Conservation (phyloP, 2,329 filamentous ascomycete genomes). For the Fusarium succisae region DNA sequence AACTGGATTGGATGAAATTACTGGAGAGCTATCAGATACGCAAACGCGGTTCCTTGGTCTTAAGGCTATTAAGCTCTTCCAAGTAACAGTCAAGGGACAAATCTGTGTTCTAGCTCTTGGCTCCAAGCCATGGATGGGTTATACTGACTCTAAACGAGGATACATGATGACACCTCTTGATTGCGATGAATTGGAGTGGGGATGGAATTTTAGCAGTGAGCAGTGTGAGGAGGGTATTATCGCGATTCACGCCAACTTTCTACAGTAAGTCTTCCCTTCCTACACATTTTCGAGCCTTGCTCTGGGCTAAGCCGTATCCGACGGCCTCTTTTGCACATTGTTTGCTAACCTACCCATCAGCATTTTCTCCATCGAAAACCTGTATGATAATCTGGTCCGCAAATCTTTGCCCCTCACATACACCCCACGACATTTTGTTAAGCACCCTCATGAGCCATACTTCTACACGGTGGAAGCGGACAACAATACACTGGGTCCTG, state of each 20-base stretch:
- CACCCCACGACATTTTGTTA: constrained; percentile 86
- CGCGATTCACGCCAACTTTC: constrained; percentile 66
- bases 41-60: constrained; percentile 93
- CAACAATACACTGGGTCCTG: constrained; percentile 85
- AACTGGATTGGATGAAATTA: constrained; percentile 93
- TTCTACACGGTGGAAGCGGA: constrained; percentile 96
- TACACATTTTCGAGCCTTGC: fast-evolving
- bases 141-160: constrained; percentile 85
- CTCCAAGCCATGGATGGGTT: constrained; percentile 93
- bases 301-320: not conserved
- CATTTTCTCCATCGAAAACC: constrained; percentile 75
- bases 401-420: constrained; percentile 89
- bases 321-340: too few species aligned
- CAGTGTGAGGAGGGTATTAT: constrained; percentile 94
- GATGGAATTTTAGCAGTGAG: constrained; percentile 95
- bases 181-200: constrained; percentile 88
- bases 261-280: not conserved
- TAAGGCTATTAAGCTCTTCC: constrained; percentile 87
- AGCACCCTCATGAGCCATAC: constrained; percentile 85
- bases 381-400: constrained; percentile 85
- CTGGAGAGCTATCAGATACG: constrained; percentile 93
- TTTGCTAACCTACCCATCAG: constrained; percentile 44
- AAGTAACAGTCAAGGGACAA: constrained; percentile 84
- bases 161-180: constrained; percentile 93
- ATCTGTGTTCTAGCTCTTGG: constrained; percentile 88